Conservation (phyloP, 2,329 filamentous ascomycete genomes). For the Xylariomycetidae sp. region DNA sequence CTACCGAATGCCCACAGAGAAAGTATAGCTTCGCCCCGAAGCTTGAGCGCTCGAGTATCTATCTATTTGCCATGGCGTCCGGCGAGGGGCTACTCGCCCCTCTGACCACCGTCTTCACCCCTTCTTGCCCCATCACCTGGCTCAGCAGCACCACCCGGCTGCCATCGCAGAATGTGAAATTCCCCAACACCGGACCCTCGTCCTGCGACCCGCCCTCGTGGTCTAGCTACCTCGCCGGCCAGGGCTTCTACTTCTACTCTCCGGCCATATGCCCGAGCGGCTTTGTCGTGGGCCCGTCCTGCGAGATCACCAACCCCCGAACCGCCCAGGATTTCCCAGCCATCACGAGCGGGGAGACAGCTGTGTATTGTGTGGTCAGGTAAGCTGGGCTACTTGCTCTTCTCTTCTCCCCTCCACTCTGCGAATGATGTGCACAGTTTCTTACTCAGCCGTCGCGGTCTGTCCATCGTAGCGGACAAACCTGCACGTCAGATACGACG, state of each 20-base stretch:
- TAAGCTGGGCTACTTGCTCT: constrained; percentile 1
- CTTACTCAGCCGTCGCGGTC: too few relatives aligned
- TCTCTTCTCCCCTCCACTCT: too few relatives aligned
- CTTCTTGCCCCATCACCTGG: constrained; percentile 34
- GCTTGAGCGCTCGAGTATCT: too few relatives aligned
- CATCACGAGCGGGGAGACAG: constrained; percentile 17
- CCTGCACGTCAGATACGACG: constrained; percentile 1
- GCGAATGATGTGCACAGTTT: too few relatives aligned
- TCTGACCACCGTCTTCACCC: constrained; percentile 36
- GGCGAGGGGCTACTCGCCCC: constrained; percentile 31
- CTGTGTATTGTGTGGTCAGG: constrained; percentile 19
- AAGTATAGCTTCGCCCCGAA: too few relatives aligned
- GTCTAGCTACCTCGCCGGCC: constrained; percentile 27
- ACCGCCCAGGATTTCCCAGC: constrained; percentile 22
- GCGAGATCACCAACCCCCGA: constrained; percentile 17
- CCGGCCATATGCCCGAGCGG: constrained; percentile 20
- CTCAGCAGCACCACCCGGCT: constrained; percentile 33
- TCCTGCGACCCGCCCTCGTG: constrained; percentile 33
- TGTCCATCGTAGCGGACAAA: background rate
- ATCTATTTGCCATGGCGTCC: too few relatives aligned
- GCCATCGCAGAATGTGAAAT: constrained; percentile 34
- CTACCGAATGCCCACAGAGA: too few relatives aligned
- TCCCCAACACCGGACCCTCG: constrained; percentile 25
- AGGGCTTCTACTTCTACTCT: constrained; percentile 29
- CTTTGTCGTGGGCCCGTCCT: constrained; percentile 16